Evolutionary conservation across 2,329 filamentous ascomycete species (phyloP).

Genomic region (Elsinoe australis): DNA sequence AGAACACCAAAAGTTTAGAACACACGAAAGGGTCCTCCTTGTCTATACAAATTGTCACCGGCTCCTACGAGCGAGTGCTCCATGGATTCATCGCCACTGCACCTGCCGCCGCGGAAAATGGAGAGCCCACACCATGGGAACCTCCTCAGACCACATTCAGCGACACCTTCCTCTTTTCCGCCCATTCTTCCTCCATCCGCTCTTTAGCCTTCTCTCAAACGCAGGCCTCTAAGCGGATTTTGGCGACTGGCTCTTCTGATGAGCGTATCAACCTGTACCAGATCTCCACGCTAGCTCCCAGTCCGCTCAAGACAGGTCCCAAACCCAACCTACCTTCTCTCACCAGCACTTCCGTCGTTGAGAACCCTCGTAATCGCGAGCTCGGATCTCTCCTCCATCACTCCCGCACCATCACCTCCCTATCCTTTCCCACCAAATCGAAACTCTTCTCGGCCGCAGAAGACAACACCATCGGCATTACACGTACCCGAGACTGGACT

Average conservation of each 20-base stretch:
- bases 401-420: constrained; percentile 66
- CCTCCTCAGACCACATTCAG: constrained; percentile 55
- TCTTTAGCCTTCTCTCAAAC: constrained; percentile 78
- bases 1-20: too few species aligned
- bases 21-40: too few species aligned
- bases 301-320: constrained; percentile 44
- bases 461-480: constrained; percentile 85
- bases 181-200: constrained; percentile 81
- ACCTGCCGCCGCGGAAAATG: constrained; percentile 31
- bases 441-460: constrained; percentile 85
- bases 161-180: constrained; percentile 93
- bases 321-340: constrained; percentile 51
- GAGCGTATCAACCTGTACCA: constrained; percentile 93
- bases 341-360: constrained; percentile 63
- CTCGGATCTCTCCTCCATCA: constrained; percentile 84
- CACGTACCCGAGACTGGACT: constrained; percentile 81
- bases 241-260: constrained; percentile 87
- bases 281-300: constrained; percentile 54
- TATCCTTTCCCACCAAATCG: constrained; percentile 74
- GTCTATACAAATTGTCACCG: constrained; percentile 68
- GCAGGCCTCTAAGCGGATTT: constrained; percentile 65
- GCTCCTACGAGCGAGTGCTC: constrained; percentile 87
- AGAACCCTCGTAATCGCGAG: constrained; percentile 82
- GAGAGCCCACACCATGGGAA: constrained; percentile 21
- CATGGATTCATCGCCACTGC: constrained; percentile 82